Evolutionary conservation across 1,284 basidiomycete species (phyloP).

Genomic region (Exobasidium rhododendri): DNA sequence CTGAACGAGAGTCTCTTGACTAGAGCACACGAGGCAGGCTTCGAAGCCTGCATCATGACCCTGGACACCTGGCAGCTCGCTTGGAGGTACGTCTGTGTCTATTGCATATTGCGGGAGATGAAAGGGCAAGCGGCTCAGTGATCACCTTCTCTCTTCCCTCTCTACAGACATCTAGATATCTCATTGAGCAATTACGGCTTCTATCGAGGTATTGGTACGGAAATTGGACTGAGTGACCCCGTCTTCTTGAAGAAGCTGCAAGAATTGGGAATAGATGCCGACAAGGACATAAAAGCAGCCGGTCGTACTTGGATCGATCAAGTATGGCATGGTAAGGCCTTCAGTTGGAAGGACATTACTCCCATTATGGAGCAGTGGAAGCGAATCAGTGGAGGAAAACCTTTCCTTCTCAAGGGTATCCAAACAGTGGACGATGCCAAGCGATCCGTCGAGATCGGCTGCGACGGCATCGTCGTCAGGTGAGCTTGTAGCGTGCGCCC

Average conservation of each 20-base stretch:
- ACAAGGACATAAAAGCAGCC: conserved; percentile 55
- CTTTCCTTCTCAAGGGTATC: conserved; percentile 63
- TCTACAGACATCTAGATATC: conserved; percentile 64
- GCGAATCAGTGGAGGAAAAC: conserved; percentile 60
- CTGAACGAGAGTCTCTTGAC: conserved; percentile 58
- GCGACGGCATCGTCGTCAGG: conserved; percentile 71
- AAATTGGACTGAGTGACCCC: conserved; percentile 65
- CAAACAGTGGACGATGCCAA: conserved; percentile 63
- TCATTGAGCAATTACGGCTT: conserved; percentile 59
- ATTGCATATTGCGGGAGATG: not conserved
- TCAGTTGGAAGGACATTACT: conserved; percentile 60
- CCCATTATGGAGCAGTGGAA: conserved; percentile 60
- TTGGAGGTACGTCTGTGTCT: not conserved
- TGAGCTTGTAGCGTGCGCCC: too few species aligned
- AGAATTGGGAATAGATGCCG: conserved; percentile 31
- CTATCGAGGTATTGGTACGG: conserved; percentile 57
- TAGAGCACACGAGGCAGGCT: conserved; percentile 61
- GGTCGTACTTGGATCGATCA: conserved; percentile 62
- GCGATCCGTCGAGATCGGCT: conserved; percentile 64
- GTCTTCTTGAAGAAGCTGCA: conserved; percentile 61
- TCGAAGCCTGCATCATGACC: conserved; percentile 60
- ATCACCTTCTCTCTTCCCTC: conserved; percentile 63
- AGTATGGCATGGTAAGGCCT: conserved; percentile 64
- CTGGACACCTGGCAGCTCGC: conserved; percentile 61
- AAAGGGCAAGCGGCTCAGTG: not conserved